phyloP scores from a whole-genome alignment of 768 basidiomycete genomes.

The Lactarius sanguifluus region DNA sequence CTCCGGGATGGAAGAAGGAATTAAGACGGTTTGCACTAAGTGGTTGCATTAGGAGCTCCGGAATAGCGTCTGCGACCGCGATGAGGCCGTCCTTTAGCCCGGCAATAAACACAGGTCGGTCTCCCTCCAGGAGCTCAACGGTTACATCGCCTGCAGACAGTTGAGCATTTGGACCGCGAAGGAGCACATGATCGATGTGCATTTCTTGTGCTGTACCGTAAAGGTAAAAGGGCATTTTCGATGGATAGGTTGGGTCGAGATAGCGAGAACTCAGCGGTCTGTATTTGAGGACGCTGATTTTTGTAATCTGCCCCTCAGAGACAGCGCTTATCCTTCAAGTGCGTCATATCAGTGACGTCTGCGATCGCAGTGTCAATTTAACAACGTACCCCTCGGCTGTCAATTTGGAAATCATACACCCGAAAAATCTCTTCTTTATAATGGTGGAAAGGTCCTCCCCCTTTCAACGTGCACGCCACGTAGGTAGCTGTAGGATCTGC shows the following conservation, averaged over 20 bases:
- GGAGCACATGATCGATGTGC: slow-evolving; percentile 40
- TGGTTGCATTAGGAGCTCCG: slow-evolving; percentile 31
- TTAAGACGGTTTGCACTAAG: slow-evolving; percentile 8
- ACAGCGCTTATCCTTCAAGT: slow-evolving; percentile 22
- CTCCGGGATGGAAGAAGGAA: slow-evolving; percentile 25
- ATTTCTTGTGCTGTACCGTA: slow-evolving; percentile 37
- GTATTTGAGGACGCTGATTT: slow-evolving; percentile 38
- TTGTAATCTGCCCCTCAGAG: slow-evolving; percentile 29
- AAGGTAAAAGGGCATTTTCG: slow-evolving; percentile 42
- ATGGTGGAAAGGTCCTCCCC: slow-evolving; percentile 22
- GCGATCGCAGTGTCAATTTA: background rate
- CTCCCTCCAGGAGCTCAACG: slow-evolving; percentile 22
- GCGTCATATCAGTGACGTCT: background rate
- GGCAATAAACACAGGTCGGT: slow-evolving; percentile 4
- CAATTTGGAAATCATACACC: slow-evolving; percentile 23
- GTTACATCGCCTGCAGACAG: slow-evolving; percentile 28
- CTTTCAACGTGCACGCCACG: slow-evolving; percentile 30
- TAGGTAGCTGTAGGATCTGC: slow-evolving; percentile 29
- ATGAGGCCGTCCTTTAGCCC: slow-evolving; percentile 28
- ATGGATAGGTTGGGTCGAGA: slow-evolving; percentile 37
- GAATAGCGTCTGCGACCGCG: slow-evolving; percentile 25
- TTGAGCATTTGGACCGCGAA: slow-evolving; percentile 32
- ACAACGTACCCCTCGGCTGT: slow-evolving; percentile 20
- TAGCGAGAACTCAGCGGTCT: slow-evolving; percentile 34
- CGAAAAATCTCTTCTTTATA: slow-evolving; percentile 14